Evolutionary conservation across 1,139 yeast genomes (phyloP).

Genomic region (Kluyveromyces sp.): DNA sequence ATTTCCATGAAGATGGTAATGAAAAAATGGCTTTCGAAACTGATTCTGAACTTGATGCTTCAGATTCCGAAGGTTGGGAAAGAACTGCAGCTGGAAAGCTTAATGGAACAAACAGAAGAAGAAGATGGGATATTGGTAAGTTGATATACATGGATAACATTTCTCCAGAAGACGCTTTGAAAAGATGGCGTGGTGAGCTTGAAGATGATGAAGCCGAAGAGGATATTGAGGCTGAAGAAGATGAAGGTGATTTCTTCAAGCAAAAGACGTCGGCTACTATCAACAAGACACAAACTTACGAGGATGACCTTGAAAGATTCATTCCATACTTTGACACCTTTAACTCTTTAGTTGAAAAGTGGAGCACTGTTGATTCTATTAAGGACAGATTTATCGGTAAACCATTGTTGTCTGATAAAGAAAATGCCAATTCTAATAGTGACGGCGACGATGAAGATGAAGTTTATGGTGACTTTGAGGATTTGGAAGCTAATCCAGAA

Average conservation of each 20-base stretch:
- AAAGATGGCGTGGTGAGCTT: conserved; percentile 62
- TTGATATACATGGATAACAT: conserved; percentile 71
- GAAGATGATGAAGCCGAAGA: conserved; percentile 38
- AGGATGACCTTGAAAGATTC: conserved; percentile 31
- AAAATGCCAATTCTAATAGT: conserved; percentile 24
- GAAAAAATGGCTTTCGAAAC: conserved; percentile 35
- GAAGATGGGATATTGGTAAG: conserved; percentile 73
- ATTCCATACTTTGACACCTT: conserved; percentile 37
- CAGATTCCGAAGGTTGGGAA: conserved; percentile 39
- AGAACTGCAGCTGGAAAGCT: conserved; percentile 41
- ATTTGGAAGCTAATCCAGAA: conserved; percentile 46
- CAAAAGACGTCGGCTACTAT: conserved; percentile 35
- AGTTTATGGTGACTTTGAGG: conserved; percentile 73
- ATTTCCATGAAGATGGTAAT: conserved; percentile 37
- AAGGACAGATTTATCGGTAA: conserved; percentile 57
- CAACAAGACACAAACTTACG: conserved; percentile 10
- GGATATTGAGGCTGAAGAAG: conserved; percentile 49
- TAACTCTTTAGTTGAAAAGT: conserved; percentile 46
- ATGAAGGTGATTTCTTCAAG: conserved; percentile 54
- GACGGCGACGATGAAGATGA: conserved; percentile 45
- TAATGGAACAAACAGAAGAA: conserved; percentile 34
- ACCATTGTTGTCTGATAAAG: conserved; percentile 35
- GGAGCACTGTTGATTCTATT: conserved; percentile 44
- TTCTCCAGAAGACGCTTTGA: conserved; percentile 65
- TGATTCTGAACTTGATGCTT: conserved; percentile 42